Evolutionary conservation across 139 green algal genomes (phyloP).

Genomic region (Raphidocelis subcapitata): DNA sequence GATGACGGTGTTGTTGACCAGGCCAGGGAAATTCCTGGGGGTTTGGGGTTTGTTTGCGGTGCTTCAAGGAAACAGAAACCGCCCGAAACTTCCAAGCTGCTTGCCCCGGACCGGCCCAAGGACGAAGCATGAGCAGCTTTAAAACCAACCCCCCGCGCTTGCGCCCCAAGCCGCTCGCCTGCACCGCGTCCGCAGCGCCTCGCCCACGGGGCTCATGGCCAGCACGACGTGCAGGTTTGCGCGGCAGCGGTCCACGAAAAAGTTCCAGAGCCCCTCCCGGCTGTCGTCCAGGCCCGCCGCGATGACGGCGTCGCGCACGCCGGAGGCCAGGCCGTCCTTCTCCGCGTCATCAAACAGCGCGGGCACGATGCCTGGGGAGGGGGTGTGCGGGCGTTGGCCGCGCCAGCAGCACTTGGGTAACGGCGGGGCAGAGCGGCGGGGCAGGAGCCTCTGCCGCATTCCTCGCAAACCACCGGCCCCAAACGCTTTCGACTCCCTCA

Average conservation of each 20-base stretch:
- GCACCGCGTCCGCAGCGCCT: conserved; percentile 77
- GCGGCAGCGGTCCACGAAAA: conserved; percentile 74
- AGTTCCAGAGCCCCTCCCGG: conserved; percentile 79
- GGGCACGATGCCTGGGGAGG: conserved; percentile 73
- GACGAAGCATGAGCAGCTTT: too few species aligned
- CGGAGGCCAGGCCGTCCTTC: conserved; percentile 68
- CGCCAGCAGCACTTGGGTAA: too few species aligned
- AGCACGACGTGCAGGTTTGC: conserved; percentile 88
- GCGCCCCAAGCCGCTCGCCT: conserved; percentile 24
- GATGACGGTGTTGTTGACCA: conserved; percentile 91
- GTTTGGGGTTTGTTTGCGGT: too few species aligned
- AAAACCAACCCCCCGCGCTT: too few species aligned
- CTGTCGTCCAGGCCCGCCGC: conserved; percentile 72
- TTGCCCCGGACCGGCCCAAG: too few species aligned
- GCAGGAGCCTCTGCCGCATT: too few species aligned
- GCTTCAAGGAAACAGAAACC: too few species aligned
- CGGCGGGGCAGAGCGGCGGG: too few species aligned
- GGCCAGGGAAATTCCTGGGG: conserved; percentile 81
- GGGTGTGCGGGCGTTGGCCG: too few species aligned
- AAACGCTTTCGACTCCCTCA: too few species aligned
- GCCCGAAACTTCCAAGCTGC: too few species aligned
- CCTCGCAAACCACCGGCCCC: too few species aligned
- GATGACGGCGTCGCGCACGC: conserved; percentile 61
- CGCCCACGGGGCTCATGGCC: conserved; percentile 80
- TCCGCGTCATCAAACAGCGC: conserved; percentile 82